These are phyloP conservation scores for Aquilaria malaccensis DNA, from an alignment of 345 rosid genomes.

Conservation along the genomic window DNA sequence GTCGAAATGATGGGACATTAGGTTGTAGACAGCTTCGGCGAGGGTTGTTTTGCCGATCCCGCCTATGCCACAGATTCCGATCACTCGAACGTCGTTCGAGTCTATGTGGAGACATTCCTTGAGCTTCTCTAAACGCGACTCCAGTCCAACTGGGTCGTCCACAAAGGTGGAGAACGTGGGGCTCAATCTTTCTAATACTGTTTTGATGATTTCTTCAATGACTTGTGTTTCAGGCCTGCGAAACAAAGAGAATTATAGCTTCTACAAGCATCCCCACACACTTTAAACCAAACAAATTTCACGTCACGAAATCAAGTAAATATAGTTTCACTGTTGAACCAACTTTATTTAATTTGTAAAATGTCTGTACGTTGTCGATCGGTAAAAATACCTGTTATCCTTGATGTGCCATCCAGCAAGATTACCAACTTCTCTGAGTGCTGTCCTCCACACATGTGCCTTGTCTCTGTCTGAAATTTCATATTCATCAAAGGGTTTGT, in stretches of 20 bases:
- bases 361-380: no score
- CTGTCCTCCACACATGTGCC: neutral
- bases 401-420: neutral
- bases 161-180: neutral
- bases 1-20: neutral
- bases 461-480: neutral
- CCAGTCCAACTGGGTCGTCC: constrained; percentile 6
- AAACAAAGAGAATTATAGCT: no score
- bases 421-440: neutral
- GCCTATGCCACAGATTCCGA: constrained; percentile 14
- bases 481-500: neutral
- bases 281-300: no score
- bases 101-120: neutral
- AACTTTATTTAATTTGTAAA: no score
- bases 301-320: no score
- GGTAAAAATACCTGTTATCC: neutral
- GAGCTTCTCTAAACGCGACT: neutral
- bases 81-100: constrained; percentile 4
- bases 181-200: neutral
- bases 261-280: no score
- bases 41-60: constrained; percentile 11
- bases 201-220: neutral
- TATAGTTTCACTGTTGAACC: no score
- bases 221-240: neutral
- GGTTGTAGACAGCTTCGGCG: constrained; percentile 9